Evolutionary conservation across 1,284 basidiomycete species (phyloP), one percentile per base, ranked within the genome.

Genomic region (Termitomyces sp.): DNA sequence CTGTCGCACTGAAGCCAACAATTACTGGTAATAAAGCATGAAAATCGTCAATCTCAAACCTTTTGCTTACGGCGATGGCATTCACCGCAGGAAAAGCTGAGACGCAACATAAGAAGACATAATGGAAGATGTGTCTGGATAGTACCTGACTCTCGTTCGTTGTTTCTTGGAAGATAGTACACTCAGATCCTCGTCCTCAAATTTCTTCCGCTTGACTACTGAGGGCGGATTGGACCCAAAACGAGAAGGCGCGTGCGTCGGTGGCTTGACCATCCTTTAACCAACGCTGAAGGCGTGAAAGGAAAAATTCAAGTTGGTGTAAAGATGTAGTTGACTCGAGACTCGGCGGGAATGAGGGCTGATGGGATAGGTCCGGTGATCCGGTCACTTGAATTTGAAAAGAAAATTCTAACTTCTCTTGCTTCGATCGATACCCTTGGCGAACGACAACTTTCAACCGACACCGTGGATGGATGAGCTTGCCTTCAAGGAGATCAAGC

Each of bases 31-130:
- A 45, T 56, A 52, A 53, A 40, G 53, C 39, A 58, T 52, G 12
- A 38, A 53, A 53, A 50, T 30, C 12, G 4, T 30, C 45, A 42
- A 39, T 47, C 48, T 34, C 51, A 48, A 44, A 87, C 88, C 80
- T 90, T 90, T 70, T 91, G 88, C 67, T 91, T 91, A 57, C 88
- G 76, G 28, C 88, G 81, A 73, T 91, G 89, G 60, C 89, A 91
- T 72, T 91, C 88, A 34, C 88, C 88, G 57, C 88, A 91, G n/a
- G 88, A 90, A 62, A 90, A 91, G 68, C 89, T 90, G 64, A 46
- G 42, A 50, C 24, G n/a, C 8, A 19, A 19, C 12, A 19, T 49
- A 19, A 49, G 47, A 28, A 3, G 8, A 2, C 47, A 39, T 49
- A 7, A 49, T 39, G 12, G 47, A 15, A 55, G 60, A 55, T n/a